Conservation (phyloP, 345 rosid species). For the Combretum micranthum region DNA sequence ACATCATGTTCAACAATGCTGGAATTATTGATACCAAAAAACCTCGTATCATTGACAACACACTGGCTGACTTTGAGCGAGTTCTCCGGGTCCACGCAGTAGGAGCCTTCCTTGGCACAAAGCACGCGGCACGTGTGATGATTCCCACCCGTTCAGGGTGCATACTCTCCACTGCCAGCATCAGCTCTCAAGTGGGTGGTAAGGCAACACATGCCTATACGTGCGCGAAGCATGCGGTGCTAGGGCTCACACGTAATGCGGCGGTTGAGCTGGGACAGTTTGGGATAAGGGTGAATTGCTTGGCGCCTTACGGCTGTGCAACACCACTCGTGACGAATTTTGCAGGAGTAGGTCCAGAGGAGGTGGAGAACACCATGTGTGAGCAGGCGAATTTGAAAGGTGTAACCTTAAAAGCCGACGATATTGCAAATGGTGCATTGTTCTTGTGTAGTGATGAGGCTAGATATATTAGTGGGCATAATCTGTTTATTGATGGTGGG, state of each 20-base stretch:
- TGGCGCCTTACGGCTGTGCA: conserved; percentile 32
- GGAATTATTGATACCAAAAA: conserved; percentile 22
- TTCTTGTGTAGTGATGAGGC: conserved; percentile 47
- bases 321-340: conserved; percentile 36
- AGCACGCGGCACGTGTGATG: conserved; percentile 37
- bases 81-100: conserved; percentile 28
- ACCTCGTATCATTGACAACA: conserved; percentile 28
- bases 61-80: conserved; percentile 29
- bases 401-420: conserved; percentile 33
- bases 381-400: conserved; percentile 27
- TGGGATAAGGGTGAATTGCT: conserved; percentile 43
- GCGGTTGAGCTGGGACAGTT: conserved; percentile 44
- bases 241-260: conserved; percentile 41
- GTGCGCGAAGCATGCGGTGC: conserved; percentile 40
- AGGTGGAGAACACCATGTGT: conserved; percentile 20
- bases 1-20: conserved; percentile 40
- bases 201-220: conserved; percentile 31
- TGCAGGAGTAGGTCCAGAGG: conserved; percentile 15
- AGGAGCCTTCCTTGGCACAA: conserved; percentile 37
- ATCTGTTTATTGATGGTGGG: conserved; percentile 42
- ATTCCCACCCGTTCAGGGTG: conserved; percentile 25
- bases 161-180: conserved; percentile 30
- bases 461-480: conserved; percentile 42
- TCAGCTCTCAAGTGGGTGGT: conserved; percentile 16
- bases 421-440: conserved; percentile 42